Conservation (phyloP, 2,329 filamentous ascomycete species). For the Fusarium tuaranense region DNA sequence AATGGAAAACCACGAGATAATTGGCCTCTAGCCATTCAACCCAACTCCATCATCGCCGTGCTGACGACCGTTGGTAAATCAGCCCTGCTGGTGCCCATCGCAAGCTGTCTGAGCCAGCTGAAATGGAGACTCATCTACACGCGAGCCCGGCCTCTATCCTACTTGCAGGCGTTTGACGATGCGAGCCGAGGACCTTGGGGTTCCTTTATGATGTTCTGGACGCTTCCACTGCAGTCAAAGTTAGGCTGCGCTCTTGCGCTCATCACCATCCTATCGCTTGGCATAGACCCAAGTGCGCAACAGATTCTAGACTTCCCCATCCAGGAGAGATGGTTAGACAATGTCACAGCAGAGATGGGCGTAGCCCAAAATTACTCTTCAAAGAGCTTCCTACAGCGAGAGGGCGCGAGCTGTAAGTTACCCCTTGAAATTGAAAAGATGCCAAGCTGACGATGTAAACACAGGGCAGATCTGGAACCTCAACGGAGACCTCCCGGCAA, state of each 20-base stretch:
- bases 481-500: background rate
- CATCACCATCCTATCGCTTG: background rate
- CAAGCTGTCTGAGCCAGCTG: background rate
- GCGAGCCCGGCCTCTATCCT: background rate
- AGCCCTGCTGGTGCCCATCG: background rate
- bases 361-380: background rate
- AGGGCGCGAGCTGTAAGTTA: background rate
- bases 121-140: background rate
- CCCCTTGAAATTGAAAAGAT: background rate
- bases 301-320: background rate
- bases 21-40: background rate
- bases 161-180: background rate
- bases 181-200: background rate
- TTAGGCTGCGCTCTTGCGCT: background rate
- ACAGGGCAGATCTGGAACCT: background rate
- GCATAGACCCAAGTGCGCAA: background rate
- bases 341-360: background rate
- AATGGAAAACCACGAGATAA: background rate
- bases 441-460: background rate
- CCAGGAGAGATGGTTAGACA: background rate
- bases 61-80: background rate
- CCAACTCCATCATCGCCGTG: background rate
- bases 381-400: background rate
- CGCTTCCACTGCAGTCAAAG: background rate
- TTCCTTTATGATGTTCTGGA: background rate